phyloP scores from a whole-genome alignment of 306 rosid species.

The Hippophae tibetana region DNA sequence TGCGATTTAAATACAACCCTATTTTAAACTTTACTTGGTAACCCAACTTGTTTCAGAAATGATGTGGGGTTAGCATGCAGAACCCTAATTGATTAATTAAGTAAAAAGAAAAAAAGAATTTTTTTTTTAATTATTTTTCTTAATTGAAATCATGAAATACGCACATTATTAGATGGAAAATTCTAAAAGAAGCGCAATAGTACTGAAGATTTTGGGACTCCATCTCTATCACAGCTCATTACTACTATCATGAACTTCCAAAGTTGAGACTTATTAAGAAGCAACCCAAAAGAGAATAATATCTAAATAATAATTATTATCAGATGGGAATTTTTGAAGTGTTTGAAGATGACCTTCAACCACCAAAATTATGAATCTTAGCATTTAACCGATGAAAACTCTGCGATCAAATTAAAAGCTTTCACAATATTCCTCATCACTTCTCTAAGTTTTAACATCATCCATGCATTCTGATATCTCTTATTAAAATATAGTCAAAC shows the following conservation, averaged over 20 bases:
- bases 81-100: constrained; percentile 10
- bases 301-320: constrained; percentile 32
- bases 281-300: constrained; percentile 15
- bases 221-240: too few species aligned
- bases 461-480: background rate
- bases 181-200: too few species aligned
- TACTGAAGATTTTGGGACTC: too few species aligned
- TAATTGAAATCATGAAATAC: background rate
- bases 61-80: constrained; percentile 11
- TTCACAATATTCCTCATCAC: constrained; percentile 18
- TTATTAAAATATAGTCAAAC: background rate
- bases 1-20: constrained; percentile 1
- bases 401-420: constrained; percentile 24
- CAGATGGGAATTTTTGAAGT: constrained; percentile 25
- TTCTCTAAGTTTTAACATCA: background rate
- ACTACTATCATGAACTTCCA: constrained; percentile 17
- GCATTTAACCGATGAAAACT: constrained; percentile 19
- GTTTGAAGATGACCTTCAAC: constrained; percentile 54
- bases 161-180: too few species aligned
- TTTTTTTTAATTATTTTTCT: background rate
- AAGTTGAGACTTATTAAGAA: background rate
- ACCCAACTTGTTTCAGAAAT: constrained; percentile 10
- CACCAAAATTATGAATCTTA: constrained; percentile 21
- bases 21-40: background rate
- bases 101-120: background rate